Evolutionary conservation across 306 rosid species (phyloP).

Genomic region (Inga leiocalycina): DNA sequence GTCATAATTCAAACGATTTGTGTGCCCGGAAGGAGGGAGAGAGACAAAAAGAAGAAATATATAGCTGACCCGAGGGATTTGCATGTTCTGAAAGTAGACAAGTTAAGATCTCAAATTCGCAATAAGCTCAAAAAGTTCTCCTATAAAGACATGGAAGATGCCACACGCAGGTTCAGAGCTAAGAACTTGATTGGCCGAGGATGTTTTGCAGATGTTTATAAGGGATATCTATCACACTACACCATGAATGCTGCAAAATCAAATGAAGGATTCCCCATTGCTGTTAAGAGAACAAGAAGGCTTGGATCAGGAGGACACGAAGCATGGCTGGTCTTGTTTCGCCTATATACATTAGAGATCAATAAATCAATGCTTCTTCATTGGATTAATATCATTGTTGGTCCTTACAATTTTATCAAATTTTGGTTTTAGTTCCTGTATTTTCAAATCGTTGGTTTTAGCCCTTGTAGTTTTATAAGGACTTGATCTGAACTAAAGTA

Average conservation of each 20-base stretch:
- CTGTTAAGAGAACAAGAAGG: constrained; percentile 49
- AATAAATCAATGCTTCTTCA: neutral
- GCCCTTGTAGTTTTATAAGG: too few species aligned
- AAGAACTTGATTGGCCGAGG: constrained; percentile 50
- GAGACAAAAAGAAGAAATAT: constrained; percentile 7
- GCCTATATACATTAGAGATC: neutral
- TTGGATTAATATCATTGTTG: too few species aligned
- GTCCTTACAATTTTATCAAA: too few species aligned
- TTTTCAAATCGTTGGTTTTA: neutral
- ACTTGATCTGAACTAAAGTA: too few species aligned
- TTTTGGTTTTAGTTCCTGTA: neutral
- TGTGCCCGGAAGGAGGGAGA: constrained; percentile 14
- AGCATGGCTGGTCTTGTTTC: constrained; percentile 48
- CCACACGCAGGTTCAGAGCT: constrained; percentile 41
- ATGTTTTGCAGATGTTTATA: constrained; percentile 50
- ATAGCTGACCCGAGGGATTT: neutral
- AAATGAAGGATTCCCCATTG: constrained; percentile 35
- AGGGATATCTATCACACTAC: constrained; percentile 37
- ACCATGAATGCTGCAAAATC: constrained; percentile 37
- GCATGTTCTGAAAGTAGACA: neutral
- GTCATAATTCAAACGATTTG: neutral
- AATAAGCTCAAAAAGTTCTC: constrained; percentile 32
- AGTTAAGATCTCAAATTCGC: constrained; percentile 2
- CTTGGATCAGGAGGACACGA: constrained; percentile 37
- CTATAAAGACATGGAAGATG: constrained; percentile 35